Evolutionary conservation across 1,284 basidiomycete genomes (phyloP), one percentile per base, ranked within the genome.

Genomic region (Blastosporella zonata): DNA sequence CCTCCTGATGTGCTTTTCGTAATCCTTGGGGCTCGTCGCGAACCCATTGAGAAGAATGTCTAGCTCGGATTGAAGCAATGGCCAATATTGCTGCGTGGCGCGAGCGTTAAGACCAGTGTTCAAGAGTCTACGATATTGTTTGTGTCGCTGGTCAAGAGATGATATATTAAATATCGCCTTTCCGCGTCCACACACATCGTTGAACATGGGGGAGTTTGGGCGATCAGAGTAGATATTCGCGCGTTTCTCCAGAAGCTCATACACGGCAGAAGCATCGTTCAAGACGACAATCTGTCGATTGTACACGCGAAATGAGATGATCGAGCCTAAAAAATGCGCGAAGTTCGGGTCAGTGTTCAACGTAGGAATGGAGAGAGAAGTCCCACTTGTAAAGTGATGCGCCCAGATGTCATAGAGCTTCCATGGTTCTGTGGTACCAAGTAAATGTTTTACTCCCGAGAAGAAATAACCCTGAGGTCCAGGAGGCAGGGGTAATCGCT

Each of bases 151-250:
- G 49, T 71, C 58, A 4, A 58, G 56, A 1, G 69, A 66, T 3
- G 70, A 68, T 12, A 72, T 67, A 46, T 69, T 70, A 60, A 70
- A 72, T 25, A 68, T 63, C 1, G 67, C 59, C 41, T 67, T 60
- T 35, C 63, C 64, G 6, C 73, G 68, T 18, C 64, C 71, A 45
- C 70, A 72, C 25, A 76, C 64, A 6, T 67, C 68, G 39, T 69
- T 62, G 54, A 62, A 72, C 72, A 76, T 74, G 62, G 66, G 69
- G 4, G 62, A 63, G 42, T 57, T 60, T 0, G 75, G 73, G 1
- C 74, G 67, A 46, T 74, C 71, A 9, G 71, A 74, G 47, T 74
- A 74, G 5, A 68, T 67, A 27, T 56, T 47, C n/a, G 71, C 65
- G 20, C 72, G 66, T 43, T 60, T 59, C 27, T 70, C 67, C 8